Evolutionary conservation across 164 flowering plant species (phyloP).

Genomic region (Taxillus chinensis): DNA sequence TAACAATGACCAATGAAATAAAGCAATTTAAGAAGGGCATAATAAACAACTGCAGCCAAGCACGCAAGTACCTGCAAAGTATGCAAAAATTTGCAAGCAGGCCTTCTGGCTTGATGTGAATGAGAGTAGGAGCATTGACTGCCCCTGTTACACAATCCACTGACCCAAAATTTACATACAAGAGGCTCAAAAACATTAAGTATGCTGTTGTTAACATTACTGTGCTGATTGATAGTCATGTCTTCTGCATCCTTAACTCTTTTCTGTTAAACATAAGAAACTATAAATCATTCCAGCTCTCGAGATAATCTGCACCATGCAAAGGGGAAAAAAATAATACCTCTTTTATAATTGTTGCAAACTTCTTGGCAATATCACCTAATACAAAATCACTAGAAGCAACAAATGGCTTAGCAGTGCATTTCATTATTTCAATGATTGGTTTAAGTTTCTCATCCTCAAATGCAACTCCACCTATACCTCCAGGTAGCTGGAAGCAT

Average conservation of each 20-base stretch:
- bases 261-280: slow-evolving; percentile 34
- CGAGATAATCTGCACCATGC: neutral
- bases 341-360: slow-evolving; percentile 58
- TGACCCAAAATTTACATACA: slow-evolving; percentile 52
- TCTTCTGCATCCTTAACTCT: slow-evolving; percentile 39
- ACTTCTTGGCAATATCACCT: slow-evolving; percentile 31
- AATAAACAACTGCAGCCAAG: neutral
- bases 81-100: slow-evolving; percentile 70
- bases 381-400: slow-evolving; percentile 33
- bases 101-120: slow-evolving; percentile 49
- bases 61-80: slow-evolving; percentile 50
- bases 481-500: slow-evolving; percentile 21
- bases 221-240: slow-evolving; percentile 14
- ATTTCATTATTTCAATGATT: slow-evolving; percentile 29
- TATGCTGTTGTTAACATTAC: slow-evolving; percentile 6
- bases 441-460: slow-evolving; percentile 26
- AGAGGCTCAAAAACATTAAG: slow-evolving; percentile 18
- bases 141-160: slow-evolving; percentile 70
- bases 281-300: neutral
- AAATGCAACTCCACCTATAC: slow-evolving; percentile 14
- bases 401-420: slow-evolving; percentile 65
- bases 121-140: slow-evolving; percentile 66
- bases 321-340: slow-evolving; percentile 21
- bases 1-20: no score
- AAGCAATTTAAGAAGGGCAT: neutral